Evolutionary conservation across 192 early-diverging fungal genomes (phyloP).

Genomic region (Cladochytrium replicatum): DNA sequence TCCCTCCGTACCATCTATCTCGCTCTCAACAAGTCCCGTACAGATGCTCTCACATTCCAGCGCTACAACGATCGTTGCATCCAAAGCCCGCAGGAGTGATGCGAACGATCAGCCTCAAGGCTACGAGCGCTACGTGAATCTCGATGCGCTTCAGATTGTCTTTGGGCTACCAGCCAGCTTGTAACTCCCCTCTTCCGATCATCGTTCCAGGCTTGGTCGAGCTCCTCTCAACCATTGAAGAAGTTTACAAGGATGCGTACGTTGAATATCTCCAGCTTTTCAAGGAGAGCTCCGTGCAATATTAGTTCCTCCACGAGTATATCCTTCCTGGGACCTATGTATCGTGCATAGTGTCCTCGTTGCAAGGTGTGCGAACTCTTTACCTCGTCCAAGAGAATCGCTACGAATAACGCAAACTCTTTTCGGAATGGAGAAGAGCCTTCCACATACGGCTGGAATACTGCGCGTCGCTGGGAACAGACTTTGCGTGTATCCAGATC

Average conservation of each 20-base stretch:
- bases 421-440: slow-evolving; percentile 25
- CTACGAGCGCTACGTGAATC: too few species aligned
- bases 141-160: too few species aligned
- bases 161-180: slow-evolving; percentile 21
- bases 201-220: slow-evolving; percentile 20
- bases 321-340: slow-evolving; percentile 25
- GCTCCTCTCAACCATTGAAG: slow-evolving; percentile 17
- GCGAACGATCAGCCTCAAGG: too few species aligned
- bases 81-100: too few species aligned
- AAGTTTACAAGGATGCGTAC: slow-evolving; percentile 12
- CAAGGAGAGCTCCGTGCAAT: slow-evolving; percentile 13
- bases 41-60: too few species aligned
- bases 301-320: slow-evolving; percentile 30
- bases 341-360: slow-evolving; percentile 21
- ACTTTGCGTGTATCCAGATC: slow-evolving; percentile 25
- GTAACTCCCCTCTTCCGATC: slow-evolving; percentile 10
- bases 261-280: slow-evolving; percentile 13
- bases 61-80: too few species aligned
- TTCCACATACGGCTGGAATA: slow-evolving; percentile 30
- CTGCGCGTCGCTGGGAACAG: slow-evolving; percentile 22
- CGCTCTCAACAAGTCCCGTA: too few species aligned
- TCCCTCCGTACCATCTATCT: too few species aligned
- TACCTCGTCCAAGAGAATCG: slow-evolving; percentile 20
- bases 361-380: slow-evolving; percentile 16
- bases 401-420: slow-evolving; percentile 28